A percentile compares a stretch with the other conserved stretches of the same genome.
Conservation (phyloP, 1,284 basidiomycete genomes). For the Marasmius sp. region DNA sequence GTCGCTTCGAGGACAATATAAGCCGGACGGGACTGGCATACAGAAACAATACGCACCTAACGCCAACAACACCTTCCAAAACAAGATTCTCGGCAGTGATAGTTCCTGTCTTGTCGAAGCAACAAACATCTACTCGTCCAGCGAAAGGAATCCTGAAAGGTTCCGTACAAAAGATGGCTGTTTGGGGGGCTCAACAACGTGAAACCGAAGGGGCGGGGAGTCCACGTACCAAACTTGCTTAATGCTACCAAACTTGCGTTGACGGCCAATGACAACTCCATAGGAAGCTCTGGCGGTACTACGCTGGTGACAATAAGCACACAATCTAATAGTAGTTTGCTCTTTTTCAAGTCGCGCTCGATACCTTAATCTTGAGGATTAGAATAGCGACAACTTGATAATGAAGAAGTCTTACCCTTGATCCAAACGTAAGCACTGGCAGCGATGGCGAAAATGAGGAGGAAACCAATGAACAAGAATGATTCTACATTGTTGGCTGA, state of each 20-base stretch:
- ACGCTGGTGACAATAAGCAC: constrained; percentile 94
- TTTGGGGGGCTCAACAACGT: constrained; percentile 5
- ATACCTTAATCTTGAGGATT: constrained; percentile 52
- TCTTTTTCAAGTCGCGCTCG: constrained; percentile 88
- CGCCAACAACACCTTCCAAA: constrained; percentile 86
- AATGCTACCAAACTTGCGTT: constrained; percentile 92
- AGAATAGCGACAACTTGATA: background rate
- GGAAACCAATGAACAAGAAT: constrained; percentile 95
- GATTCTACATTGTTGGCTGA: constrained; percentile 93
- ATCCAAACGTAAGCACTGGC: constrained; percentile 97
- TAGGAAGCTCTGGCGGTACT: constrained; percentile 92
- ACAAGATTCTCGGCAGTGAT: constrained; percentile 96
- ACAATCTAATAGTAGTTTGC: constrained; percentile 90
- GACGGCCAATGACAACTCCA: constrained; percentile 94
- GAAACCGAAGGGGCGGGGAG: background rate
- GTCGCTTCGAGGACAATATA: constrained; percentile 36
- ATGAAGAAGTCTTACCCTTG: constrained; percentile 60
- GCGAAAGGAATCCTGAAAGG: constrained; percentile 95
- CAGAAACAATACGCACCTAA: constrained; percentile 57
- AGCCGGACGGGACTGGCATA: constrained; percentile 2
- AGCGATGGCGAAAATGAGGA: constrained; percentile 93
- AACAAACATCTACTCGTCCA: constrained; percentile 93
- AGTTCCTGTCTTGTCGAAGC: constrained; percentile 97
- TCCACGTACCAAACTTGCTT: constrained; percentile 77
- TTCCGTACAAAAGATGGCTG: constrained; percentile 96